Evolutionary conservation across 2,329 filamentous ascomycete species (phyloP).

Genomic region (Aureobasidium melanogenum): DNA sequence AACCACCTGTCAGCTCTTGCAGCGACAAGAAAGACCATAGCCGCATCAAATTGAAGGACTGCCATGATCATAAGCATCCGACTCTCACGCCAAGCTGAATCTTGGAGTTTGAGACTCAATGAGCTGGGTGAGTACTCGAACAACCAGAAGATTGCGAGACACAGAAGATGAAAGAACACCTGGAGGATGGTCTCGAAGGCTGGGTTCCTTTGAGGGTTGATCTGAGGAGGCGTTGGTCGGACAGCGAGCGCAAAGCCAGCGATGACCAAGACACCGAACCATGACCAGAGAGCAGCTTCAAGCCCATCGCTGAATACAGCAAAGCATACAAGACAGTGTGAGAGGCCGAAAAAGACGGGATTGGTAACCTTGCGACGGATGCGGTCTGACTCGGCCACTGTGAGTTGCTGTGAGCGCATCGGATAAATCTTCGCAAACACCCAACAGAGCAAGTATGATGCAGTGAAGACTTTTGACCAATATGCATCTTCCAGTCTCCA

Average conservation of each 20-base stretch:
- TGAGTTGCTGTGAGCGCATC: background rate
- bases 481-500: background rate
- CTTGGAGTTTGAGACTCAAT: background rate
- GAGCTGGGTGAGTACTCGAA: background rate
- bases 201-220: background rate
- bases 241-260: background rate
- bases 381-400: background rate
- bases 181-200: background rate
- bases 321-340: background rate
- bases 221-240: background rate
- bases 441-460: background rate
- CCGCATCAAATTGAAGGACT: background rate
- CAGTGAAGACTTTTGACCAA: background rate
- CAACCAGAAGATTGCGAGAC: background rate
- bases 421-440: background rate
- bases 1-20: background rate
- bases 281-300: background rate
- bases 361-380: background rate
- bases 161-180: background rate
- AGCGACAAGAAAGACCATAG: background rate
- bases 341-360: background rate
- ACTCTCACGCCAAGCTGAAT: background rate
- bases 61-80: background rate
- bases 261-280: background rate
- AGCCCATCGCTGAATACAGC: background rate